phyloP scores from a whole-genome alignment of 169 alveolate species.

The Cryptosporidium ubiquitum region DNA sequence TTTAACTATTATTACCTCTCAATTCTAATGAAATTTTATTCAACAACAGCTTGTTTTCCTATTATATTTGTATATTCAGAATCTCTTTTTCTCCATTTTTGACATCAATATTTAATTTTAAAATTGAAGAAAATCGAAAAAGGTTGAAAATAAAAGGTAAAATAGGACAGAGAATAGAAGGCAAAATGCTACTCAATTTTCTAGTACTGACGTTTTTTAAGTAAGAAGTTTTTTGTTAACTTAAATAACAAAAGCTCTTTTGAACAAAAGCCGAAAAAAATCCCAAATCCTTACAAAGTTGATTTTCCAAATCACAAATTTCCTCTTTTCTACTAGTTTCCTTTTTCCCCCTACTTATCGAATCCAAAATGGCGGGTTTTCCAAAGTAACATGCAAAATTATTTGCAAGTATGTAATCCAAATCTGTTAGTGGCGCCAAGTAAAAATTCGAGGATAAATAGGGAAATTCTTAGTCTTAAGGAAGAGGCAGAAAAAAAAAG shows the following conservation, averaged over 20 bases:
- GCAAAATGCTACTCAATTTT: no score
- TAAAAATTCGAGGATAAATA: slow-evolving; percentile 8
- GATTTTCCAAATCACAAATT: background rate
- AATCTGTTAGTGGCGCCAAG: slow-evolving; percentile 30
- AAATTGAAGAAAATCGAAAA: no score
- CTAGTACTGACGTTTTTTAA: no score
- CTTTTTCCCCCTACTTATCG: background rate
- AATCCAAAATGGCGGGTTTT: background rate
- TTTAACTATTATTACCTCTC: background rate
- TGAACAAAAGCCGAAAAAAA: no score
- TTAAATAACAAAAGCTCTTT: background rate
- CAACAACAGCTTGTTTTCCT: no score
- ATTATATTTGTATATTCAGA: no score
- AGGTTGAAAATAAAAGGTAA: no score
- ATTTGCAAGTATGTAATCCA: slow-evolving; percentile 16
- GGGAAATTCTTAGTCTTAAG: background rate
- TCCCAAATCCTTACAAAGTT: background rate
- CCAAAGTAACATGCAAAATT: slow-evolving; percentile 16
- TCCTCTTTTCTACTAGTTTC: background rate
- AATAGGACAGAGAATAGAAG: no score
- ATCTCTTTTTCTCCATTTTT: no score
- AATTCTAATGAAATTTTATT: background rate
- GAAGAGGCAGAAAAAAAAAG: background rate
- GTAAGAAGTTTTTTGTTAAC: no score
- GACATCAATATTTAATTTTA: no score